Conservation (phyloP, 1,284 basidiomycete genomes). For the Pseudozyma pruni region DNA sequence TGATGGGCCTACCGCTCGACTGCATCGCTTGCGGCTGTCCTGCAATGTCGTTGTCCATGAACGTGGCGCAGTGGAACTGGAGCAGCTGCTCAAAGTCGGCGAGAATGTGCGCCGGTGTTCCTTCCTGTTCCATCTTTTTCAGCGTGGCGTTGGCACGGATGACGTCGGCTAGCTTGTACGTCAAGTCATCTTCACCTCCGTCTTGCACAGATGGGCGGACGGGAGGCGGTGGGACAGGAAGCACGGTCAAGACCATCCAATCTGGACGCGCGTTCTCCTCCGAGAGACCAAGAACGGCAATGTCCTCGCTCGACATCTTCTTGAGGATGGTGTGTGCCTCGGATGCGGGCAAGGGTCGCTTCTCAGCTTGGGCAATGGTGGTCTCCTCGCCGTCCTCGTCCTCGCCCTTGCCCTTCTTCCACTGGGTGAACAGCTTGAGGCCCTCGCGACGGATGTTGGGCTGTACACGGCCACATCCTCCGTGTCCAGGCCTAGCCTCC, state of each 20-base stretch:
- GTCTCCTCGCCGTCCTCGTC: conserved; percentile 74
- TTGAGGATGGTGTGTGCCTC: conserved; percentile 79
- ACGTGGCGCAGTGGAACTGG: conserved; percentile 94
- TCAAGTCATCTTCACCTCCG: conserved; percentile 97
- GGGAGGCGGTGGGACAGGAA: conserved; percentile 97
- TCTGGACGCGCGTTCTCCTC: conserved; percentile 96
- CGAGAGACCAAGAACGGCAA: conserved; percentile 90
- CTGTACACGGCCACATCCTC: conserved; percentile 93
- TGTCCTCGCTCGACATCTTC: conserved; percentile 82
- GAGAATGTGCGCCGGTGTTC: conserved; percentile 94
- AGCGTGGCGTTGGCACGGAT: conserved; percentile 95
- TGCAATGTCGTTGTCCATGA: conserved; percentile 99
- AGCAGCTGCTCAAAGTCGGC: conserved; percentile 95
- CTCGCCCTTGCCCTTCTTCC: conserved; percentile 90
- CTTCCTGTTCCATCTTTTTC: conserved; percentile 92
- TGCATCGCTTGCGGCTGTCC: conserved; percentile 97
- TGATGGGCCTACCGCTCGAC: conserved; percentile 96
- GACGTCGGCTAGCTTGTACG: conserved; percentile 97
- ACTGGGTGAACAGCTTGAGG: conserved; percentile 93
- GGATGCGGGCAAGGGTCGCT: conserved; percentile 84
- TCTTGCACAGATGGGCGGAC: conserved; percentile 98
- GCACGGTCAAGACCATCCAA: conserved; percentile 99
- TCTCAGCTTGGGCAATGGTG: conserved; percentile 83
- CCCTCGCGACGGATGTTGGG: conserved; percentile 94
- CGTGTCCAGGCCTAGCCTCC: conserved; percentile 75